A percentile compares a stretch with the other conserved stretches of the same genome.
Conservation (phyloP, 1,284 basidiomycete genomes). For the Ustilago sp. region DNA sequence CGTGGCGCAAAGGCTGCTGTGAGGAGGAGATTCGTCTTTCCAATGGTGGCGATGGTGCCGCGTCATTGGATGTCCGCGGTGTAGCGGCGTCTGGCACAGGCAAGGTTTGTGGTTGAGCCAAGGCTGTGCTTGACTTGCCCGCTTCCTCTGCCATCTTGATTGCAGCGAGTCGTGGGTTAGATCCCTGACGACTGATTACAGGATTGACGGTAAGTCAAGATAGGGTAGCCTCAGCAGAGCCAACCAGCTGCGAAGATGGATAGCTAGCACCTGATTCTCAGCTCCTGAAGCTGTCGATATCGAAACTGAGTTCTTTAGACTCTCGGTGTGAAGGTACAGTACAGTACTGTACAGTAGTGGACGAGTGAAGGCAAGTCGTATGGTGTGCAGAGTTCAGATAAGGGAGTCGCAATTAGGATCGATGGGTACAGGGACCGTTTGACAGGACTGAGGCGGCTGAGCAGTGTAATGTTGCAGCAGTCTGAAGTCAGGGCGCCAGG, state of each 20-base stretch:
- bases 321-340: neutral
- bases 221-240: neutral
- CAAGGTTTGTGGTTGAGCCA: conserved; percentile 4
- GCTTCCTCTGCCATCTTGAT: conserved; percentile 22
- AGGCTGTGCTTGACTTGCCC: conserved; percentile 5
- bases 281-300: neutral
- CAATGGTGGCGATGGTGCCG: conserved; percentile 23
- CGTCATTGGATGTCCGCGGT: conserved; percentile 18
- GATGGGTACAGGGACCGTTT: conserved; percentile 11
- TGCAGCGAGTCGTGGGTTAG: too few species aligned
- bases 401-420: neutral
- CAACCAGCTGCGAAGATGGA: too few species aligned
- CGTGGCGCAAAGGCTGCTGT: conserved; percentile 47
- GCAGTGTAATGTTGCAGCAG: neutral
- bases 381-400: conserved; percentile 3
- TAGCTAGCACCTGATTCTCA: too few species aligned
- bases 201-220: neutral
- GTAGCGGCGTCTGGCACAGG: conserved; percentile 6
- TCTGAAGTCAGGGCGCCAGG: neutral
- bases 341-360: neutral
- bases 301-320: neutral
- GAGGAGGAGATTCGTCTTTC: conserved; percentile 40
- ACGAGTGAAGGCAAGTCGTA: neutral
- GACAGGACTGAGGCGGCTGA: neutral
- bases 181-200: neutral